Evolutionary conservation across 2,329 filamentous ascomycete species (phyloP).

Genomic region (Blastomyces silverae): DNA sequence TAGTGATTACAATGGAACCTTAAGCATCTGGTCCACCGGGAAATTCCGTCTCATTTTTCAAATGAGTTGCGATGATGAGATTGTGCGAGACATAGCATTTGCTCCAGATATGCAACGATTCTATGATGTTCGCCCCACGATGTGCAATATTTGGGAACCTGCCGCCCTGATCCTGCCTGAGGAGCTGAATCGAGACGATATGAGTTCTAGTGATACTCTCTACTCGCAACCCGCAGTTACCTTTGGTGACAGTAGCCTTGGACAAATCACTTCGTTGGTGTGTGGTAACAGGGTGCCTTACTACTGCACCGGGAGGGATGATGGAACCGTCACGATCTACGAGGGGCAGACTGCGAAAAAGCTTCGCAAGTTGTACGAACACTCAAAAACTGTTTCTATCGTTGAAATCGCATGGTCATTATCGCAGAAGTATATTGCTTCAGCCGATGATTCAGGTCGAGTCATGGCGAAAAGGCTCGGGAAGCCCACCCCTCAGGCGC

Average conservation of each 20-base stretch:
- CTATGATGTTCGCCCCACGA: constrained; percentile 26
- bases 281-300: constrained; percentile 13
- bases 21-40: constrained; percentile 27
- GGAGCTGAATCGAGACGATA: constrained; percentile 20
- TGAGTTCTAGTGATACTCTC: constrained; percentile 7
- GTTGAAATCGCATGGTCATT: constrained; percentile 16
- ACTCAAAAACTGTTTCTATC: not conserved
- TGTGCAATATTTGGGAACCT: constrained; percentile 30
- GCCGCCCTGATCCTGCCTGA: constrained; percentile 23
- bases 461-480: constrained; percentile 17
- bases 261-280: constrained; percentile 7
- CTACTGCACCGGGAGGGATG: constrained; percentile 25
- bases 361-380: constrained; percentile 15
- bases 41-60: constrained; percentile 24
- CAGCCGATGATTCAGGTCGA: constrained; percentile 14
- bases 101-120: constrained; percentile 26
- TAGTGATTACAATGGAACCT: constrained; percentile 22
- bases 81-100: constrained; percentile 25
- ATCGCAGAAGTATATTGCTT: constrained; percentile 20
- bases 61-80: constrained; percentile 20
- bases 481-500: constrained; percentile 9
- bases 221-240: not conserved
- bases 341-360: constrained; percentile 13
- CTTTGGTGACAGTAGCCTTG: not conserved
- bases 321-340: constrained; percentile 23